Percentiles rank a stretch among this genome's conserved stretches.
These are phyloP conservation scores for Pyrenophora teres DNA, from an alignment of 2,329 filamentous ascomycete species.

Conservation along the genomic window DNA sequence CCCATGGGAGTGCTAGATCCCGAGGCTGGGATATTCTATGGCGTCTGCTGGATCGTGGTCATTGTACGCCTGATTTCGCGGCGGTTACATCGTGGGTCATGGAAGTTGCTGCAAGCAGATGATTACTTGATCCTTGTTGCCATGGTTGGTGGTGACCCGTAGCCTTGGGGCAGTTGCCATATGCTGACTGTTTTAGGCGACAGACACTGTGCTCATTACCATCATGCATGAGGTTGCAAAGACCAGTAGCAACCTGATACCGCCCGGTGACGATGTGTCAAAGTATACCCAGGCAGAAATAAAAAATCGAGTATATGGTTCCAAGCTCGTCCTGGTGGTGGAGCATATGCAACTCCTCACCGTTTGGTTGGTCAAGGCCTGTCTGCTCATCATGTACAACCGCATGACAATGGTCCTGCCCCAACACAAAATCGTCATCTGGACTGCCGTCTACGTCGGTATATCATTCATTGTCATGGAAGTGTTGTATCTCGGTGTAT, in stretches of 20 bases:
- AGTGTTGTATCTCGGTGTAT: conserved; percentile 58
- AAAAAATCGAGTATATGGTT: conserved; percentile 55
- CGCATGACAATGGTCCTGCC: conserved; percentile 51
- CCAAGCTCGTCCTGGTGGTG: conserved; percentile 59
- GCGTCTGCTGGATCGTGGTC: conserved; percentile 42
- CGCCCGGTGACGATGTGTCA: conserved; percentile 38
- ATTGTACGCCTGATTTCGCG: conserved; percentile 35
- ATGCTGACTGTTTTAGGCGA: conserved; percentile 27
- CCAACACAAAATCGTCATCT: conserved; percentile 46
- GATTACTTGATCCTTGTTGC: conserved; percentile 45
- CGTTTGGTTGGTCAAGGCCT: conserved; percentile 59
- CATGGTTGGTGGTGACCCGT: conserved; percentile 34
- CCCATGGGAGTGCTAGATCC: conserved; percentile 35
- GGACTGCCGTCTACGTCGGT: conserved; percentile 53
- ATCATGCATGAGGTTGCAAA: conserved; percentile 40
- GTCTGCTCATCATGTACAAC: conserved; percentile 59
- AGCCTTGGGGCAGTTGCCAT: not conserved
- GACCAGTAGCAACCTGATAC: conserved; percentile 45
- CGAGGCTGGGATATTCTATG: conserved; percentile 43
- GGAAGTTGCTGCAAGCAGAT: conserved; percentile 42
- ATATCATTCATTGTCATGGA: conserved; percentile 55
- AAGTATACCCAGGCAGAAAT: conserved; percentile 46
- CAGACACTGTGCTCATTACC: conserved; percentile 42
- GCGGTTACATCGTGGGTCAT: conserved; percentile 37
- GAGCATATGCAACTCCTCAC: conserved; percentile 59